Evolutionary conservation across 2,329 filamentous ascomycete species (phyloP), one percentile per base, ranked within the genome.

Genomic region (Teratosphaeria nubilosa): DNA sequence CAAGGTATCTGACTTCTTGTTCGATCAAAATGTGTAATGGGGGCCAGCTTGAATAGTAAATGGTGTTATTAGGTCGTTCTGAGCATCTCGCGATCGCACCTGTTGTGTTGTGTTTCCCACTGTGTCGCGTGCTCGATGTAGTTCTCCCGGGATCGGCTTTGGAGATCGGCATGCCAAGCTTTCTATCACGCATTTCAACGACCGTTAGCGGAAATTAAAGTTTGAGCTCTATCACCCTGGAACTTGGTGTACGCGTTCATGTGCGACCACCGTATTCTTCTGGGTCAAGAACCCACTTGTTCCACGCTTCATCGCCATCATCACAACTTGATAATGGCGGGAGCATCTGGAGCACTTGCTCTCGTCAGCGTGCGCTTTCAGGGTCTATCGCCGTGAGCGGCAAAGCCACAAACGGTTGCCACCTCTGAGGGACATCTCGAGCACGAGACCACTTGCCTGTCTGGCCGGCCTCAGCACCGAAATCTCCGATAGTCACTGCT

Each of bases 1-100:
- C 34, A 73, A 80, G 56, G 58, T 64, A 41, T 59, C 59, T 20
- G 57, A 48, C 16, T 20, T 48, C 20, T 48, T 16, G 34, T n/a
- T n/a, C 16, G 34, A 41, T 14, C 34, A 16, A 16, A 14, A n/a
- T 11, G 9, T 41, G 34, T 41, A n/a, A 41, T 14, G 11, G 16
- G 34, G 14, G 16, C 6, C 16, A n/a, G 34, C 34, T 41, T 41
- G 11, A 4, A 16, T 2, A 41, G 34, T 7, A 14, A 41, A 5
- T 41, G 0, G 14, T 41, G 2, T 1, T 48, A 1, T 6, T 48
- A n/a, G n/a, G 20, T 16, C 4, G n/a, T 48, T 48, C n/a, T 1
- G 10, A n/a, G n/a, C n/a, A n/a, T n/a, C n/a, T 22, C n/a, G 2
- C 5, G 20, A 22, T 10, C 11, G 41, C n/a, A 16, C 5, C 34